A percentile compares a stretch with the other conserved stretches of the same genome.
These are phyloP conservation scores for Lyophyllum atratum DNA, from an alignment of 768 basidiomycete genomes.

Conservation along the genomic window DNA sequence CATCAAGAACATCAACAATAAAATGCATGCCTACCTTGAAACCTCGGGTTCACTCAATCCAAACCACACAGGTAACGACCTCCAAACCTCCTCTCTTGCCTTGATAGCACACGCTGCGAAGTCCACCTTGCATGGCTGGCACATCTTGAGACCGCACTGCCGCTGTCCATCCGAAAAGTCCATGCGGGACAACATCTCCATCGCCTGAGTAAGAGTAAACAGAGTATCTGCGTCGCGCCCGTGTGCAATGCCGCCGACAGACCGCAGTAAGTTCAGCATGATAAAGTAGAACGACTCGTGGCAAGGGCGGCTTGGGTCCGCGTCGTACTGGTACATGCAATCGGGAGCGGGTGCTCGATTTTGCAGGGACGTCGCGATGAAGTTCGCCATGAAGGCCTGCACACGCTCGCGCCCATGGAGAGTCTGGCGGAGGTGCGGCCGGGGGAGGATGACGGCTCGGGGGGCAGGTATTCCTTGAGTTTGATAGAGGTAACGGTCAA, in stretches of 20 bases:
- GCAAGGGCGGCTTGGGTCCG: slow-evolving; percentile 46
- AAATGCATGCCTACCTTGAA: not conserved
- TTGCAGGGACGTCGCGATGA: slow-evolving; percentile 58
- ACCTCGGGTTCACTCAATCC: slow-evolving; percentile 35
- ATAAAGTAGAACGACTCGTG: slow-evolving; percentile 76
- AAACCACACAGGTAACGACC: slow-evolving; percentile 64
- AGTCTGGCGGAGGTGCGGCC: slow-evolving; percentile 34
- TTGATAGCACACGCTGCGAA: slow-evolving; percentile 38
- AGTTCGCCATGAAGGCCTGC: slow-evolving; percentile 62
- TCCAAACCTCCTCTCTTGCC: slow-evolving; percentile 64
- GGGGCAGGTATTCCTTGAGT: slow-evolving; percentile 27
- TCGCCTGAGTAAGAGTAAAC: slow-evolving; percentile 65
- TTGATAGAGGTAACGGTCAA: slow-evolving; percentile 24
- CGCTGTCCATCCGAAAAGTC: slow-evolving; percentile 68
- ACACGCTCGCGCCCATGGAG: slow-evolving; percentile 66
- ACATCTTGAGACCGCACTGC: slow-evolving; percentile 57
- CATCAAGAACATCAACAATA: not conserved
- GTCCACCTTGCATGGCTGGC: slow-evolving; percentile 49
- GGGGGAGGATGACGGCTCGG: slow-evolving; percentile 19
- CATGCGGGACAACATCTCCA: slow-evolving; percentile 70
- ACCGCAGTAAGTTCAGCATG: slow-evolving; percentile 69
- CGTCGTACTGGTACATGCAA: slow-evolving; percentile 44
- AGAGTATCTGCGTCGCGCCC: slow-evolving; percentile 78
- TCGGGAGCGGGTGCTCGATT: slow-evolving; percentile 45
- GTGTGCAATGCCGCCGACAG: slow-evolving; percentile 68